Evolutionary conservation across 768 basidiomycete species (phyloP).

Genomic region (Podaxis sp.): DNA sequence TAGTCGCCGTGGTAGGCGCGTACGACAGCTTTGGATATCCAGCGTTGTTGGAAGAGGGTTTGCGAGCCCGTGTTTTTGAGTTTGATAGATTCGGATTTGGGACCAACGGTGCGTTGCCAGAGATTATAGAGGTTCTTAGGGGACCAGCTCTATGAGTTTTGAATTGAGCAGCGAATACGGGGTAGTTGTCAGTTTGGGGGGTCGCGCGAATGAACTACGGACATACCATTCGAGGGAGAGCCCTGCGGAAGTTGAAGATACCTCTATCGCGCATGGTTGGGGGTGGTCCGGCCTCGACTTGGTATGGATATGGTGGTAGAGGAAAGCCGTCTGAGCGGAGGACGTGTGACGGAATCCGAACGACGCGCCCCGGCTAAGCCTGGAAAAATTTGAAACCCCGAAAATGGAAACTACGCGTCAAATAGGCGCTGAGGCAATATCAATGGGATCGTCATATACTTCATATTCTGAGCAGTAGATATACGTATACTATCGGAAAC

Average conservation of each 20-base stretch:
- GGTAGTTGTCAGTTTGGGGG: not conserved
- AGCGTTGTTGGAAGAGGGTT: constrained; percentile 89
- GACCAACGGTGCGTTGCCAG: constrained; percentile 68
- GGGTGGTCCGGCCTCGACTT: not conserved
- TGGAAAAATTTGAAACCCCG: constrained; percentile 11
- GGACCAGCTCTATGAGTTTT: constrained; percentile 72
- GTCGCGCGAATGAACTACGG: not conserved
- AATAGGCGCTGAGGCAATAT: not conserved
- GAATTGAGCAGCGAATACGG: not conserved
- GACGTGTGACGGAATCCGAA: not conserved
- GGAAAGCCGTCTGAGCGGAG: not conserved
- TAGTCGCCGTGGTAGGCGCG: constrained; percentile 96
- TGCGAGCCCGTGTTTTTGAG: constrained; percentile 54
- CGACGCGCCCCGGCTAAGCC: constrained; percentile 1
- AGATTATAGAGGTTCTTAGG: constrained; percentile 89
- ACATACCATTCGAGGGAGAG: constrained; percentile 80
- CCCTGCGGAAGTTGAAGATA: constrained; percentile 40
- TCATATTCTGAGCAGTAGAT: no score
- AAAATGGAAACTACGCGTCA: not conserved
- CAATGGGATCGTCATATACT: no score
- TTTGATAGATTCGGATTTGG: constrained; percentile 45
- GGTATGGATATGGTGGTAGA: not conserved
- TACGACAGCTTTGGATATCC: constrained; percentile 81
- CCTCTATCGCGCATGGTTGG: constrained; percentile 40
- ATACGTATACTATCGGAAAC: not conserved